Percentiles rank a stretch among this genome's conserved stretches.
These are phyloP conservation scores for Cercospora zeae-maydis DNA, from an alignment of 2,329 filamentous ascomycete genomes.

Conservation along the genomic window DNA sequence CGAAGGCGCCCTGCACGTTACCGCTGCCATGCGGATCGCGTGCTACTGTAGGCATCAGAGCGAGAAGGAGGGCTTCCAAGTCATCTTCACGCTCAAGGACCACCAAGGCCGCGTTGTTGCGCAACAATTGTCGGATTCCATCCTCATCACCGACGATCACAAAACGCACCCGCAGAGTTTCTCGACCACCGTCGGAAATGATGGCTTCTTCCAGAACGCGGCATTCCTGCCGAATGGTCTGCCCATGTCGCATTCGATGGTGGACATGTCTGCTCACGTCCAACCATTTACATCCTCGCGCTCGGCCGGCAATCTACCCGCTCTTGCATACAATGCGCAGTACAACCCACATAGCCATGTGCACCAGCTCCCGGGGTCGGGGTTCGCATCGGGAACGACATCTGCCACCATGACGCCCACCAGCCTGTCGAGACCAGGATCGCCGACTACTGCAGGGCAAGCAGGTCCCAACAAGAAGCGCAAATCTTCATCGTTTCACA, in stretches of 20 bases:
- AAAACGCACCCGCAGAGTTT: conserved; percentile 64
- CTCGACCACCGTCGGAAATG: conserved; percentile 29
- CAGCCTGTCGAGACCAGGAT: conserved; percentile 68
- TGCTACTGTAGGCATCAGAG: conserved; percentile 95
- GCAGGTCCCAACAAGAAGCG: conserved; percentile 73
- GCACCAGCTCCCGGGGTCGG: conserved; percentile 34
- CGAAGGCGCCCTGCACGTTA: conserved; percentile 68
- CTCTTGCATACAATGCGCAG: conserved; percentile 42
- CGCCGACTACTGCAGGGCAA: conserved; percentile 57
- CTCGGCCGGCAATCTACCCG: conserved; percentile 62
- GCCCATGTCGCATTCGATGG: conserved; percentile 39
- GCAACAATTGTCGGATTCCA: conserved; percentile 79
- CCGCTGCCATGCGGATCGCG: conserved; percentile 89
- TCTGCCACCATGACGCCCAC: conserved; percentile 55
- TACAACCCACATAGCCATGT: conserved; percentile 37
- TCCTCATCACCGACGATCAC: conserved; percentile 97
- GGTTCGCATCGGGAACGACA: conserved; percentile 36
- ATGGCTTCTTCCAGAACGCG: conserved; percentile 28
- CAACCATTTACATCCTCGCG: conserved; percentile 55
- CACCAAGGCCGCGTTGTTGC: conserved; percentile 70
- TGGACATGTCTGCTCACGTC: conserved; percentile 38
- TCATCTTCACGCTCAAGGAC: conserved; percentile 94
- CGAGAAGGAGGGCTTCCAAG: conserved; percentile 86
- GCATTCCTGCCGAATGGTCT: conserved; percentile 31
- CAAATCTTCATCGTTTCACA: conserved; percentile 53